Evolutionary conservation across 192 early-diverging fungal species (phyloP).

Genomic region (Mortierella antarctica): DNA sequence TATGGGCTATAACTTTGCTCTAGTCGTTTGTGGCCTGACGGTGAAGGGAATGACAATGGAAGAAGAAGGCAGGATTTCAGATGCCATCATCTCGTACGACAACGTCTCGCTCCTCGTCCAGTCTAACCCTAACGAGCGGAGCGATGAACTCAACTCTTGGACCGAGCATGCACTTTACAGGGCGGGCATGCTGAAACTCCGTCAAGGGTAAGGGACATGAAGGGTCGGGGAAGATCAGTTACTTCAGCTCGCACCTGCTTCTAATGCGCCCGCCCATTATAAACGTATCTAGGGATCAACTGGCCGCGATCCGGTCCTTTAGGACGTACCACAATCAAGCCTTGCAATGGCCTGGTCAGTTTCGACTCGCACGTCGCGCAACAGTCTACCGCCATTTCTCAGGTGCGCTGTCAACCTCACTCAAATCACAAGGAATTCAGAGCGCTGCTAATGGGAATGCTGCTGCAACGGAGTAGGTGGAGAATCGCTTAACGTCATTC

Average conservation of each 20-base stretch:
- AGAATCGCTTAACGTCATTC: background rate
- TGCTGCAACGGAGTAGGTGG: background rate
- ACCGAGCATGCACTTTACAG: slow-evolving; percentile 79
- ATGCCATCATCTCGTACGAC: slow-evolving; percentile 66
- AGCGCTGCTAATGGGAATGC: background rate
- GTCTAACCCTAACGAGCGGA: slow-evolving; percentile 54
- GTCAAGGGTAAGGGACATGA: slow-evolving; percentile 46
- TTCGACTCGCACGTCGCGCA: slow-evolving; percentile 24
- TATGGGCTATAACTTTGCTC: slow-evolving; percentile 70
- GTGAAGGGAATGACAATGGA: slow-evolving; percentile 71
- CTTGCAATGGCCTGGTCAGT: slow-evolving; percentile 12
- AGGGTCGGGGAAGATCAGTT: too few species aligned
- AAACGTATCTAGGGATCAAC: slow-evolving; percentile 13
- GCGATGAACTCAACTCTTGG: slow-evolving; percentile 73
- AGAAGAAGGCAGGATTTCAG: slow-evolving; percentile 54
- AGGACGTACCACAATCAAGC: slow-evolving; percentile 27
- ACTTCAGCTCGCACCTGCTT: too few species aligned
- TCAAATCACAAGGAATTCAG: slow-evolving; percentile 3
- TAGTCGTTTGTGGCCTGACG: slow-evolving; percentile 68
- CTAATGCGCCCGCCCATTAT: too few species aligned
- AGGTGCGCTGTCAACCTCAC: slow-evolving; percentile 19
- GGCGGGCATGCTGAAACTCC: slow-evolving; percentile 62
- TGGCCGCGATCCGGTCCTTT: slow-evolving; percentile 25
- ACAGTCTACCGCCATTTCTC: slow-evolving; percentile 33
- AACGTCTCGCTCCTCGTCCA: slow-evolving; percentile 56